Evolutionary conservation across 75 land plant genomes (phyloP).

Genomic region (Sequoiadendron giganteum): DNA sequence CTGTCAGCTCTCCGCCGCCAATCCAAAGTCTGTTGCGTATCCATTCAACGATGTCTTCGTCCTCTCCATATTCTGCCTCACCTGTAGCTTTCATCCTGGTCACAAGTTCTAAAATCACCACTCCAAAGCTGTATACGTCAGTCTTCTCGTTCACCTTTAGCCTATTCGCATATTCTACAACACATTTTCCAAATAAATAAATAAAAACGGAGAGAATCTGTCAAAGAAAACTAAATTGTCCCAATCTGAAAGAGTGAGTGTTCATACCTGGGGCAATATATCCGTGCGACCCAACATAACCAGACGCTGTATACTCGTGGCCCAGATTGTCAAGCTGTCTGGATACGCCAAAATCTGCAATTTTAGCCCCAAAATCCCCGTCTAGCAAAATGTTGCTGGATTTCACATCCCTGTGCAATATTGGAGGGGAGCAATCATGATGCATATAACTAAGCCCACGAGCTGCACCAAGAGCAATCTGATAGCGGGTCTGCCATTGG

Average conservation of each 20-base stretch:
- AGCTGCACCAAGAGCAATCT: neutral
- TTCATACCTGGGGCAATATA: too few relatives aligned
- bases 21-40: neutral
- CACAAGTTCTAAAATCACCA: slow-evolving; percentile 39
- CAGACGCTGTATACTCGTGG: neutral
- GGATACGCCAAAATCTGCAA: slow-evolving; percentile 29
- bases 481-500: slow-evolving; percentile 35
- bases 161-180: slow-evolving; percentile 27
- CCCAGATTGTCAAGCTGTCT: slow-evolving; percentile 9
- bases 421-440: slow-evolving; percentile 46
- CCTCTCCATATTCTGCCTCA: slow-evolving; percentile 23
- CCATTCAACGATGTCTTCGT: slow-evolving; percentile 33
- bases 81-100: slow-evolving; percentile 27
- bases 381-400: slow-evolving; percentile 31
- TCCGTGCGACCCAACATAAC: too few relatives aligned
- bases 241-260: too few relatives aligned
- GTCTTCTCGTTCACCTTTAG: slow-evolving; percentile 29
- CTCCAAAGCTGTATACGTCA: slow-evolving; percentile 52
- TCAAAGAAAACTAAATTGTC: neutral
- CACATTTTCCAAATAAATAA: neutral
- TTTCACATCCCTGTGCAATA: slow-evolving; percentile 58
- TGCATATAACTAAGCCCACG: slow-evolving; percentile 38
- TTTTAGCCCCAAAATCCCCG: too few relatives aligned
- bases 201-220: neutral
- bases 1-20: neutral